phyloP scores from a whole-genome alignment of 1,284 basidiomycete species.

The Ganoderma multipileum region DNA sequence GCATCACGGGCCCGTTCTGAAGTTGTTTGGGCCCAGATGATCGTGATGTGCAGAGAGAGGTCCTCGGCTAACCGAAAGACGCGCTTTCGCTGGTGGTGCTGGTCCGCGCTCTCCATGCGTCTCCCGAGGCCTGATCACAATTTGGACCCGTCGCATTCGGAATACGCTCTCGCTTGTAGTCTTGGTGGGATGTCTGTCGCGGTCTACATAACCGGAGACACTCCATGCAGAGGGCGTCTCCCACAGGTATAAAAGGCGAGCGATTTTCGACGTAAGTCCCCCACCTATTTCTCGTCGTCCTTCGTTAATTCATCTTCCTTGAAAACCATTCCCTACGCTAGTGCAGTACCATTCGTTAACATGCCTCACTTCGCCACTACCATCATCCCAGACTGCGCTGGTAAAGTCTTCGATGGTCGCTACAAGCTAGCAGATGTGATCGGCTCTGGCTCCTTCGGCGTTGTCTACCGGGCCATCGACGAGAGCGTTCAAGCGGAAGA shows the following conservation, averaged over 20 bases:
- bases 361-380: constrained; percentile 12
- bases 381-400: constrained; percentile 29
- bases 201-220: not conserved
- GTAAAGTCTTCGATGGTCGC: constrained; percentile 34
- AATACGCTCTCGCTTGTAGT: not conserved
- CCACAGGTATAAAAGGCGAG: not conserved
- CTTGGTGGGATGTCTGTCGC: not conserved
- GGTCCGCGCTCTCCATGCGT: not conserved
- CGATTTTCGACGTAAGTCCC: not conserved
- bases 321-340: not conserved
- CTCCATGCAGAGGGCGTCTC: not conserved
- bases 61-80: not conserved
- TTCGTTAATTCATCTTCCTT: not conserved
- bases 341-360: not conserved
- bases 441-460: constrained; percentile 14
- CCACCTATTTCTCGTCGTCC: not conserved
- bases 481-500: constrained; percentile 67
- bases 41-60: not conserved
- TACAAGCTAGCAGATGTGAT: constrained; percentile 48
- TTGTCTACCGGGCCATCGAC: constrained; percentile 39
- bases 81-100: not conserved
- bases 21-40: not conserved
- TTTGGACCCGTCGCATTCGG: not conserved
- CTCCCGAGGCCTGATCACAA: not conserved
- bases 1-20: not conserved